phyloP scores from a whole-genome alignment of 768 basidiomycete genomes.

The Tulasnella sp. region DNA sequence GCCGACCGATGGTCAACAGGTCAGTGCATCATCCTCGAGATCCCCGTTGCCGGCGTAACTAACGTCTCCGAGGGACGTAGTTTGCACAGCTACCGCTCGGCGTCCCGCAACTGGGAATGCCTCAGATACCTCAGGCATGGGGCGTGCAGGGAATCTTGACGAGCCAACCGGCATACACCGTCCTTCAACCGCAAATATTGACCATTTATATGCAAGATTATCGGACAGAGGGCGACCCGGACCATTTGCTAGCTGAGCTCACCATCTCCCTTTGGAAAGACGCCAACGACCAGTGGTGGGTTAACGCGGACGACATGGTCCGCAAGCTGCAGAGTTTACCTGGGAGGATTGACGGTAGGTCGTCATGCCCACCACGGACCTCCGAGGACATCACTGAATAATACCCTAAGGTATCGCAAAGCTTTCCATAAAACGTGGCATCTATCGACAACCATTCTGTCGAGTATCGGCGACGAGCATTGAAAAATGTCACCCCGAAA shows the following conservation, averaged over 20 bases:
- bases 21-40: not conserved
- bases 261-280: not conserved
- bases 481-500: conserved; percentile 5
- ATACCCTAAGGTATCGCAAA: not conserved
- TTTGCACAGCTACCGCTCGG: not conserved
- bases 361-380: not conserved
- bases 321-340: conserved; percentile 3
- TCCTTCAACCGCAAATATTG: not conserved
- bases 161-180: not conserved
- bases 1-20: not conserved
- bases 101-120: not conserved
- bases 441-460: conserved; percentile 5
- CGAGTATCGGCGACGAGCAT: conserved; percentile 3
- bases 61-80: not conserved
- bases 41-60: not conserved
- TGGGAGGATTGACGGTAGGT: conserved; percentile 8
- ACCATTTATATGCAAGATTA: conserved; percentile 12
- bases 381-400: not conserved
- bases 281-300: conserved; percentile 3
- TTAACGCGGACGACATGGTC: conserved; percentile 12
- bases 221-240: not conserved
- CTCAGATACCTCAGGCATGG: conserved; percentile 2
- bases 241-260: conserved; percentile 7
- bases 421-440: conserved; percentile 6
- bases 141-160: not conserved